phyloP scores from a whole-genome alignment of 257 asterid species.

The Cordia subcordata region DNA sequence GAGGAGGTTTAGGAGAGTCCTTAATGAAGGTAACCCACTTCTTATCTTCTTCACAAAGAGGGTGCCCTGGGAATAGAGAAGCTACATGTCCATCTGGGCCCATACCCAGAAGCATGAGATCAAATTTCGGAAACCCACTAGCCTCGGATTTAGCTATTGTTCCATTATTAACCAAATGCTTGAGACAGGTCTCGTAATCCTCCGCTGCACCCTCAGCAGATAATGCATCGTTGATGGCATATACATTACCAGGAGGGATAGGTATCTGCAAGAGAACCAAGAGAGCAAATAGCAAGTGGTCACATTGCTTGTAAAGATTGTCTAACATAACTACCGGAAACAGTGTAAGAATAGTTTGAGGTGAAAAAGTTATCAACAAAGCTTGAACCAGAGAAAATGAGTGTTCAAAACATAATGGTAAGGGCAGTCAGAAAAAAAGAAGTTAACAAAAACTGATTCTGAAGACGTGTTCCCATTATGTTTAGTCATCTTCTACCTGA shows the following conservation, averaged over 20 bases:
- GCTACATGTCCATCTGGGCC: constrained; percentile 98
- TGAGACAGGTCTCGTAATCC: constrained; percentile 77
- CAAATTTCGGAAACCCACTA: constrained; percentile 78
- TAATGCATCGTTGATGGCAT: constrained; percentile 77
- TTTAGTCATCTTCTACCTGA: too few relatives aligned
- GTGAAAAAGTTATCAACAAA: too few relatives aligned
- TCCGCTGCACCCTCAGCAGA: constrained; percentile 93
- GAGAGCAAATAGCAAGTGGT: not conserved
- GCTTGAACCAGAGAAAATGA: too few relatives aligned
- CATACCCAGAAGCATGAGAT: constrained; percentile 89
- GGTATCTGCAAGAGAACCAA: constrained; percentile 49
- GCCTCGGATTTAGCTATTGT: constrained; percentile 42
- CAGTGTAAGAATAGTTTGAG: too few relatives aligned
- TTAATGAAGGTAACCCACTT: constrained; percentile 82
- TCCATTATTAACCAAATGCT: constrained; percentile 55
- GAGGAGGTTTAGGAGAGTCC: constrained; percentile 96
- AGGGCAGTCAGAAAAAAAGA: too few relatives aligned
- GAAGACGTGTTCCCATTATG: too few relatives aligned
- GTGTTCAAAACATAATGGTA: too few relatives aligned
- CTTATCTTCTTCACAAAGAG: constrained; percentile 56
- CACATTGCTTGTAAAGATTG: not conserved
- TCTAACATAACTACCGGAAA: too few relatives aligned
- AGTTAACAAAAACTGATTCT: too few relatives aligned
- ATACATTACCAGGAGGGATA: constrained; percentile 74
- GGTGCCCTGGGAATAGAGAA: constrained; percentile 85